phyloP scores from a whole-genome alignment of 768 basidiomycete species.

The Termitomyces sp. region DNA sequence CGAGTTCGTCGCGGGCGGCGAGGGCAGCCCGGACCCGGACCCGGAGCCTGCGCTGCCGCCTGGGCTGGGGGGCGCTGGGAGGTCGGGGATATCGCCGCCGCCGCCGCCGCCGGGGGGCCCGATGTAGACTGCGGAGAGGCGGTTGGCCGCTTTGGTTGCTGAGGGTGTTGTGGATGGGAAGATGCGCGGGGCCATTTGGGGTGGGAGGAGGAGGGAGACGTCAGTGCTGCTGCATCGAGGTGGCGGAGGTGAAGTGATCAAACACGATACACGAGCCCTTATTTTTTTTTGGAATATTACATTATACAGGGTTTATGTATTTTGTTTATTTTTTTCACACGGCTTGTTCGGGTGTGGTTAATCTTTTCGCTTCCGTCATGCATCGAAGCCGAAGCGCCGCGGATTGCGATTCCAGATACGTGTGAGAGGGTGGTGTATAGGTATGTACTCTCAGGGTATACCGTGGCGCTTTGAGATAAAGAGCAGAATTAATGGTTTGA shows the following conservation, averaged over 20 bases:
- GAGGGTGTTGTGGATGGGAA: conserved; percentile 14
- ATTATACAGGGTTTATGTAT: no score
- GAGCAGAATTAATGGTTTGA: no score
- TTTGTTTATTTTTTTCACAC: no score
- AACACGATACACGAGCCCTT: no score
- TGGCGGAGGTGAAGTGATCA: not conserved
- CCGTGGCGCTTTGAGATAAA: no score
- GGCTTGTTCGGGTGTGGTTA: no score
- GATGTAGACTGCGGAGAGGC: conserved; percentile 41
- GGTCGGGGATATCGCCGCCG: conserved; percentile 64
- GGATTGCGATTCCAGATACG: no score
- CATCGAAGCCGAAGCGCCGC: no score
- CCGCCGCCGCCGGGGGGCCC: conserved; percentile 34
- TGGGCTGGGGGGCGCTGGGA: conserved; percentile 72
- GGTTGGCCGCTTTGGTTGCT: conserved; percentile 27
- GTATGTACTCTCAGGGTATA: no score
- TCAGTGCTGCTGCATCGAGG: not conserved
- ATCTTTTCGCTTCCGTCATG: no score
- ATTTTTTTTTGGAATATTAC: no score
- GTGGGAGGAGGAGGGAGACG: not conserved
- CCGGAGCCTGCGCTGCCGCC: conserved; percentile 35
- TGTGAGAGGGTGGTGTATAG: no score
- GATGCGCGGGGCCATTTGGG: conserved; percentile 35
- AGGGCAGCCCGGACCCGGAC: conserved; percentile 64
- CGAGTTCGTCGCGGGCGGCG: conserved; percentile 83